Percentiles rank a stretch among this genome's conserved stretches.
These are phyloP conservation scores for Asterochloris erici DNA, from an alignment of 139 green algal genomes.

Conservation along the genomic window DNA sequence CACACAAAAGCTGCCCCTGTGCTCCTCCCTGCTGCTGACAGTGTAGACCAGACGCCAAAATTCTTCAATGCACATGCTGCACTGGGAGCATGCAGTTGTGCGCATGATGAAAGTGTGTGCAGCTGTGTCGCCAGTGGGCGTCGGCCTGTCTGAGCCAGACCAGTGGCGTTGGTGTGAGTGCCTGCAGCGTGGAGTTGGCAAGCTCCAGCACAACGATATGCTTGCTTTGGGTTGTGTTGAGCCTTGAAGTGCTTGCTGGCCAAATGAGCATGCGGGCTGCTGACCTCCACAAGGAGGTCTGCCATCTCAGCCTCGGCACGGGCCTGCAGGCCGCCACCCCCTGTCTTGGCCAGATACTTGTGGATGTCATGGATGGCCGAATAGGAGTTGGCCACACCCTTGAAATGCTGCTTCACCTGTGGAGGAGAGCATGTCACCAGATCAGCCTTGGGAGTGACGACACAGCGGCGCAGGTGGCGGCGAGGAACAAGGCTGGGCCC, in stretches of 20 bases:
- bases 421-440: not conserved
- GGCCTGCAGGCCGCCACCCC: not conserved
- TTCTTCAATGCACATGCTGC: not conserved
- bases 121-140: not conserved
- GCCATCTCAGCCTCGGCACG: not conserved
- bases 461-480: not conserved
- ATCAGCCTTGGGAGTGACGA: not conserved
- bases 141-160: not conserved
- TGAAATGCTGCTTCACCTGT: constrained; percentile 13
- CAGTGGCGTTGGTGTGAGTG: not conserved
- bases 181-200: not conserved
- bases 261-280: not conserved
- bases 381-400: constrained; percentile 1
- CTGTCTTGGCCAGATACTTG: not conserved
- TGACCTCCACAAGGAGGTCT: not conserved
- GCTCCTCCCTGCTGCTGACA: not conserved
- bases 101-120: not conserved
- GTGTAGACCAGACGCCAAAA: not conserved
- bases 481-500: not conserved
- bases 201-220: not conserved
- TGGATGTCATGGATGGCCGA: not conserved
- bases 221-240: not conserved
- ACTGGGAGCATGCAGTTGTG: not conserved
- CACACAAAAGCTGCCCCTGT: not conserved
- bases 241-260: too few species aligned